Percentiles rank a stretch among this genome's conserved stretches.
phyloP scores from a whole-genome alignment of 1,139 yeast species.

The Lodderomyces beijingensis region DNA sequence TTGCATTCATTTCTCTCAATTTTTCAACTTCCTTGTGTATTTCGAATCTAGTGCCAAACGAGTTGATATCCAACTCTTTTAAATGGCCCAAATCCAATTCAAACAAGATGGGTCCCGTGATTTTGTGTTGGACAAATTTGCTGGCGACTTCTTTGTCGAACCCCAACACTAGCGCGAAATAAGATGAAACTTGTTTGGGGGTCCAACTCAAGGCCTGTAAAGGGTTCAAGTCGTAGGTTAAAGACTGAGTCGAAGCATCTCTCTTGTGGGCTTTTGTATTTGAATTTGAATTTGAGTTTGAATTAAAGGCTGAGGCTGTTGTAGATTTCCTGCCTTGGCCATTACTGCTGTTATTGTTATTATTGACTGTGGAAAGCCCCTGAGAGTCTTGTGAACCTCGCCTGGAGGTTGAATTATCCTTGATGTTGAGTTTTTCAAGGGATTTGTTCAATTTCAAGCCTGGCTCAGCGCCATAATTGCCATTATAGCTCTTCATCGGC shows the following conservation, averaged over 20 bases:
- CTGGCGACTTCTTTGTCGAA: constrained; percentile 71
- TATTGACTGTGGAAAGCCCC: constrained; percentile 1
- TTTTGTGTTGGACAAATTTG: constrained; percentile 81
- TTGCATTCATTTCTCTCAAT: constrained; percentile 34
- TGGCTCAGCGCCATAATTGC: not conserved
- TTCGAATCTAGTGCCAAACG: constrained; percentile 94
- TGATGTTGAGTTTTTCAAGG: constrained; percentile 58
- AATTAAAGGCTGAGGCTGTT: not conserved
- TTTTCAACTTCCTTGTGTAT: constrained; percentile 84
- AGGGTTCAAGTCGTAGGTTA: constrained; percentile 44
- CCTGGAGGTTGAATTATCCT: too few relatives aligned
- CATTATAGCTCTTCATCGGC: not conserved
- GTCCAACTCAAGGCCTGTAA: constrained; percentile 65
- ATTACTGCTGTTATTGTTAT: constrained; percentile 2
- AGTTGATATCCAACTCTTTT: constrained; percentile 85
- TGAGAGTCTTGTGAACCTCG: not conserved
- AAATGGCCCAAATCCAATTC: constrained; percentile 82
- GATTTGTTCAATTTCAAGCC: constrained; percentile 69
- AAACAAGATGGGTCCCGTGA: constrained; percentile 78
- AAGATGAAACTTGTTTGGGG: constrained; percentile 77
- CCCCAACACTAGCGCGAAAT: constrained; percentile 63
- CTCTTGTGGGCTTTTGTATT: constrained; percentile 7
- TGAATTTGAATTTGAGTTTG: not conserved
- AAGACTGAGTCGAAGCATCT: constrained; percentile 9
- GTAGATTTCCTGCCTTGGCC: not conserved